These are phyloP conservation scores for Spongiforma sp. DNA, from an alignment of 1,284 basidiomycete species.

Conservation along the genomic window DNA sequence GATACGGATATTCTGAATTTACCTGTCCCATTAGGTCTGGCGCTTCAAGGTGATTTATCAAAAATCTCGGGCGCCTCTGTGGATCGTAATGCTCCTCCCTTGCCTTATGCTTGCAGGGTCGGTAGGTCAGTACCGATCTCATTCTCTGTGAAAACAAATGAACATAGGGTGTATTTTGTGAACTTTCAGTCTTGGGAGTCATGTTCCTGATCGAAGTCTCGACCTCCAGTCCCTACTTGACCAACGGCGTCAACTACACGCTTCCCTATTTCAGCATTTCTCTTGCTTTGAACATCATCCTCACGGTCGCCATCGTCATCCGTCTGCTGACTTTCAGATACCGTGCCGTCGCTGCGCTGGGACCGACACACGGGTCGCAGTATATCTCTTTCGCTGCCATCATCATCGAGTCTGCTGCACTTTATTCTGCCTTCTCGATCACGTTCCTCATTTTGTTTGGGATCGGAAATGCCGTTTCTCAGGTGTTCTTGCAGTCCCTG, in stretches of 20 bases:
- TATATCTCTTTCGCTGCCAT: slow-evolving; percentile 31
- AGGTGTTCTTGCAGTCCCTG: slow-evolving; percentile 19
- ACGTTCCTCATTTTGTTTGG: slow-evolving; percentile 25
- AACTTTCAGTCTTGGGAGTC: slow-evolving; percentile 14
- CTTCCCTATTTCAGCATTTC: slow-evolving; percentile 27
- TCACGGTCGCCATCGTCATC: slow-evolving; percentile 29
- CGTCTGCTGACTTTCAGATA: slow-evolving; percentile 22
- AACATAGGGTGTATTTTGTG: neutral
- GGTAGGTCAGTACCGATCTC: slow-evolving; percentile 15
- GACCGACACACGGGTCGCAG: slow-evolving; percentile 15
- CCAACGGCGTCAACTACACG: slow-evolving; percentile 21
- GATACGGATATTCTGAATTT: neutral
- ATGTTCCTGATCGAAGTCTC: slow-evolving; percentile 17
- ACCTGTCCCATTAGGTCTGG: slow-evolving; percentile 32
- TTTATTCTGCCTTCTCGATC: slow-evolving; percentile 26
- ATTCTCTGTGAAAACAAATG: neutral
- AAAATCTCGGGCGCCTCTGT: slow-evolving; percentile 5
- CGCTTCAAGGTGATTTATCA: slow-evolving; percentile 35
- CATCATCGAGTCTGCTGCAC: slow-evolving; percentile 25
- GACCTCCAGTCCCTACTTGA: slow-evolving; percentile 21
- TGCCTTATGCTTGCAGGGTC: slow-evolving; percentile 22
- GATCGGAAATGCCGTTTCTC: slow-evolving; percentile 17
- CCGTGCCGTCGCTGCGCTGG: slow-evolving; percentile 10
- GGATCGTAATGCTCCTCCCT: slow-evolving; percentile 26
- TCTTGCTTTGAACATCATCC: slow-evolving; percentile 27